Percentiles rank a stretch among this genome's conserved stretches.
Conservation (phyloP, 129 eudicot genomes). For the carrot (Daucus carota) region DNA sequence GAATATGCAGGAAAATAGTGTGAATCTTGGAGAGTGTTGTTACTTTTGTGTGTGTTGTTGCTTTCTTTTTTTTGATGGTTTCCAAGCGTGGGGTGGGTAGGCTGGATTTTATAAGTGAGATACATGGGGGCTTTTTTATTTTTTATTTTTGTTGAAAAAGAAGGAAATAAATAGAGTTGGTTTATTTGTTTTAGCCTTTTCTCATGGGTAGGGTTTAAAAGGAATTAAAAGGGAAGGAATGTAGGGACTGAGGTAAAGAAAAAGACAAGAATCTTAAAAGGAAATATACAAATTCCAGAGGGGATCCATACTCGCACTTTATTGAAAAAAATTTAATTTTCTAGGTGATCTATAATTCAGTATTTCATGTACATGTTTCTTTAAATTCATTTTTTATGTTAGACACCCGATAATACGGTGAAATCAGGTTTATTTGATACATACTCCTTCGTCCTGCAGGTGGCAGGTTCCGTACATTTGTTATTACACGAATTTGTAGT, state of each 20-base stretch:
- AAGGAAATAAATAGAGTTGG: not conserved
- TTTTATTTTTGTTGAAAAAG: not conserved
- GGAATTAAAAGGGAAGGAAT: not conserved
- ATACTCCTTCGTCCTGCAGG: too few species aligned
- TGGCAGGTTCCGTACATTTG: too few species aligned
- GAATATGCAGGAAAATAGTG: not conserved
- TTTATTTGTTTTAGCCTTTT: not conserved
- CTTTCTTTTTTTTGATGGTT: not conserved
- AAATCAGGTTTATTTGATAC: too few species aligned
- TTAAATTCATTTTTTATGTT: too few species aligned
- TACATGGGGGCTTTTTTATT: not conserved
- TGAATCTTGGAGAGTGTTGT: slow-evolving; percentile 1
- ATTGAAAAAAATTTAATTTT: too few species aligned
- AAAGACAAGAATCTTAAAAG: not conserved
- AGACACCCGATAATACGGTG: too few species aligned
- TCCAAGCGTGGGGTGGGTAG: not conserved
- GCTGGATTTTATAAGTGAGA: slow-evolving; percentile 8
- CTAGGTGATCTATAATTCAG: too few species aligned
- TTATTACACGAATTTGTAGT: too few species aligned
- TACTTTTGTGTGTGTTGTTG: not conserved
- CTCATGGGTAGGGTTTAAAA: slow-evolving; percentile 1
- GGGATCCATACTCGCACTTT: not conserved
- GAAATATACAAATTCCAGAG: not conserved
- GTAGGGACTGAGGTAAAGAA: not conserved
- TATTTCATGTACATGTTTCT: too few species aligned